Conservation (phyloP, 2,329 filamentous ascomycete species). For the Cadophora gregata region DNA sequence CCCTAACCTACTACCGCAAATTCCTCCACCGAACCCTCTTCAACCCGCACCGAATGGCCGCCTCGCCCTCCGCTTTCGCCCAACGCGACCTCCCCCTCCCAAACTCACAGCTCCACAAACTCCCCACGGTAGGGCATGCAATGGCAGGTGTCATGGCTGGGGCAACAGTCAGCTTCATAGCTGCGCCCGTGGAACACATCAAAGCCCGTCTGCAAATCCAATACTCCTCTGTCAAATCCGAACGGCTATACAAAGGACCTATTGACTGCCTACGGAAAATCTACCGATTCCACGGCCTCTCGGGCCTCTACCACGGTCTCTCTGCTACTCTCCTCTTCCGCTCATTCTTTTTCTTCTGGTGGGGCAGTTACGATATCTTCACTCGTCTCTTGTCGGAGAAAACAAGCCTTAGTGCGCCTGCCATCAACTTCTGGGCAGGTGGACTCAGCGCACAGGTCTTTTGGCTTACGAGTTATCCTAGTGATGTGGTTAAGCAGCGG, state of each 20-base stretch:
- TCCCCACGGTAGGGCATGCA: constrained; percentile 83
- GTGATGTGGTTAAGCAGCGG: constrained; percentile 92
- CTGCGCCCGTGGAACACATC: constrained; percentile 92
- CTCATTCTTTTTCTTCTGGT: constrained; percentile 97
- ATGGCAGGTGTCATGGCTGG: constrained; percentile 88
- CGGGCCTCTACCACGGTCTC: constrained; percentile 86
- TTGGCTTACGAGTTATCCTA: constrained; percentile 91
- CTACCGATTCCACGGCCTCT: constrained; percentile 72
- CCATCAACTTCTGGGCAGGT: constrained; percentile 96
- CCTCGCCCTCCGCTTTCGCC: constrained; percentile 35
- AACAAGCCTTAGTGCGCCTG: constrained; percentile 75
- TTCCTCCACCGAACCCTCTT: constrained; percentile 84
- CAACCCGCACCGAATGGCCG: constrained; percentile 52
- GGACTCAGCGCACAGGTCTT: constrained; percentile 93
- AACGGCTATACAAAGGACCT: constrained; percentile 83
- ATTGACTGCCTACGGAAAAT: constrained; percentile 82
- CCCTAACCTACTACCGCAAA: constrained; percentile 86
- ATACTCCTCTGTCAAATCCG: constrained; percentile 79
- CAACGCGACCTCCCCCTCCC: constrained; percentile 29
- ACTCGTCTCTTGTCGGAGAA: constrained; percentile 69
- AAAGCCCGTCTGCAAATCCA: constrained; percentile 95
- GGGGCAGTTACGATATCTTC: constrained; percentile 91
- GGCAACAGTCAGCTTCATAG: constrained; percentile 88
- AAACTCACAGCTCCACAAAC: constrained; percentile 50
- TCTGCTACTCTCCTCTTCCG: constrained; percentile 86